These are phyloP conservation scores for Boechera stricta DNA, from an alignment of 345 rosid species.

Conservation along the genomic window DNA sequence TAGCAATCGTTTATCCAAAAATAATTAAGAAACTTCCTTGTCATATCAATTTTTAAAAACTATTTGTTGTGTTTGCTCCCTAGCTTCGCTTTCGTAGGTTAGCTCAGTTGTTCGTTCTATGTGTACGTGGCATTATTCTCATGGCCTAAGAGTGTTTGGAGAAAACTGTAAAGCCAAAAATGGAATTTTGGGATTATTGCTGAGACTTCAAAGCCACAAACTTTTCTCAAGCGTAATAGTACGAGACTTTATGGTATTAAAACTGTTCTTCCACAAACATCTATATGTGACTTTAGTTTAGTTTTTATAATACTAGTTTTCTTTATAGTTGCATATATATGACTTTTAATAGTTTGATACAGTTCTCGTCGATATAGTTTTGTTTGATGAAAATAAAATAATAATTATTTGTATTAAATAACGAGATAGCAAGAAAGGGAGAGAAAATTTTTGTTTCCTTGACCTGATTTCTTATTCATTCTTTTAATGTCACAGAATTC, in stretches of 20 bases:
- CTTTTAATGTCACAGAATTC: neutral
- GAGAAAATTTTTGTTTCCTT: neutral
- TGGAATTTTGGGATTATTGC: neutral
- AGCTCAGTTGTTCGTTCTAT: conserved; percentile 26
- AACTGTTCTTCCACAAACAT: neutral
- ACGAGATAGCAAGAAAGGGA: no score
- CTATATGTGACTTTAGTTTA: neutral
- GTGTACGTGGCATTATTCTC: conserved; percentile 29
- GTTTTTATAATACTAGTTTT: neutral
- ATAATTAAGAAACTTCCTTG: neutral
- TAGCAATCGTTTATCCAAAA: neutral
- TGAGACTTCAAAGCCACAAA: conserved; percentile 5
- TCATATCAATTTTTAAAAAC: neutral
- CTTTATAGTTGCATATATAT: no score
- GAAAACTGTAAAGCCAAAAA: conserved; percentile 4
- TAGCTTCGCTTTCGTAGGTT: conserved; percentile 27
- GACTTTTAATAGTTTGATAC: neutral
- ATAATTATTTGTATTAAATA: no score
- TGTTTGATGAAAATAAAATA: no score
- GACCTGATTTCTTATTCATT: neutral
- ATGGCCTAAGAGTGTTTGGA: conserved; percentile 17
- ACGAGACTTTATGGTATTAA: neutral
- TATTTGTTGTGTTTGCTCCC: neutral
- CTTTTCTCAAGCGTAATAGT: neutral
- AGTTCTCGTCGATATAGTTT: neutral